Percentiles rank a stretch among this genome's conserved stretches.
Evolutionary conservation across 2,329 filamentous ascomycete species (phyloP).

Genomic region (Kalmusia sp.): DNA sequence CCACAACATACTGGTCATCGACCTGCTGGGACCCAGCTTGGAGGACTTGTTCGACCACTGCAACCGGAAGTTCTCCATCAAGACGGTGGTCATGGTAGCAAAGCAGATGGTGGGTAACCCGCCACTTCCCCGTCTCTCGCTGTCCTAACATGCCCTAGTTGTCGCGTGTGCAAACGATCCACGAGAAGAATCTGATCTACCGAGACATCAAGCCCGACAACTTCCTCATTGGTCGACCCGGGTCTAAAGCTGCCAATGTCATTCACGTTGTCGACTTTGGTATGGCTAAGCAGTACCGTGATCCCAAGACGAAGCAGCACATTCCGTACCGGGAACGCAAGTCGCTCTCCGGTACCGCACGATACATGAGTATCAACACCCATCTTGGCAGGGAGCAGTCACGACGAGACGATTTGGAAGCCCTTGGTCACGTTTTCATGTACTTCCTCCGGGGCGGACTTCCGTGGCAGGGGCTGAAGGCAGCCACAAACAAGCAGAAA

Average conservation of each 20-base stretch:
- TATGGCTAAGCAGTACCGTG: slow-evolving; percentile 99
- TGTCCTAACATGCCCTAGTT: slow-evolving; percentile 60
- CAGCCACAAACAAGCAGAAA: slow-evolving; percentile 87
- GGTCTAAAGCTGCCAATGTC: slow-evolving; percentile 93
- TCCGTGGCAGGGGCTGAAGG: slow-evolving; percentile 73
- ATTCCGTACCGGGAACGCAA: slow-evolving; percentile 98
- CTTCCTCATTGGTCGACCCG: slow-evolving; percentile 92
- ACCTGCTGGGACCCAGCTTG: slow-evolving; percentile 90
- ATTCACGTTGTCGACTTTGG: slow-evolving; percentile 99
- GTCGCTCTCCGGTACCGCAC: slow-evolving; percentile 91
- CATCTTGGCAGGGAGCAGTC: slow-evolving; percentile 97
- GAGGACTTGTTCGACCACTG: slow-evolving; percentile 98
- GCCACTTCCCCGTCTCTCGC: neutral
- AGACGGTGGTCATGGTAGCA: slow-evolving; percentile 98
- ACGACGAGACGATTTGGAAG: slow-evolving; percentile 92
- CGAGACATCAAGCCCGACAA: slow-evolving; percentile 99
- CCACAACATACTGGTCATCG: slow-evolving; percentile 98
- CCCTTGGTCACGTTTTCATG: slow-evolving; percentile 74
- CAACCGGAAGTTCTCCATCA: slow-evolving; percentile 91
- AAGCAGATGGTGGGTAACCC: slow-evolving; percentile 88
- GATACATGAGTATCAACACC: slow-evolving; percentile 99
- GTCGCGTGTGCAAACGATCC: slow-evolving; percentile 90
- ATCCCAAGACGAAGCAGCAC: slow-evolving; percentile 98
- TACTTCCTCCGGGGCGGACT: slow-evolving; percentile 72
- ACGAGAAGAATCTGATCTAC: slow-evolving; percentile 99